phyloP scores from a whole-genome alignment of 202 grass and related monocot species.

The Saccharum hybrid region DNA sequence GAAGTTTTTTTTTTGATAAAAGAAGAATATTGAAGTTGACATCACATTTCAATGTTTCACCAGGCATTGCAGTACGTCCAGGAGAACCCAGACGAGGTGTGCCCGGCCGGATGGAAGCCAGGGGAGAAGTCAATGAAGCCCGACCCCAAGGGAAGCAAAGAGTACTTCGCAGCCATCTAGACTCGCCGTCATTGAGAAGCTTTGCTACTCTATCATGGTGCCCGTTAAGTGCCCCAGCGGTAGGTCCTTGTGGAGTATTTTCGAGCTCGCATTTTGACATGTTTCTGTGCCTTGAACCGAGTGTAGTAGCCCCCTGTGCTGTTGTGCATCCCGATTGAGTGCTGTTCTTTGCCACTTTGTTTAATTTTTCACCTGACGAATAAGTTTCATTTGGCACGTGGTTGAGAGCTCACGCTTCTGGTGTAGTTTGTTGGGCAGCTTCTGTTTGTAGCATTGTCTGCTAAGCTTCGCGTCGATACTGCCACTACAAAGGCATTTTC shows the following conservation, averaged over 20 bases:
- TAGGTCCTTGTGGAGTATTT: conserved; percentile 31
- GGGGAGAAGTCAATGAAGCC: too few species aligned
- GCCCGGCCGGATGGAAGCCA: too few species aligned
- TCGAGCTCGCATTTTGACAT: conserved; percentile 20
- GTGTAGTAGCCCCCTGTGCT: conserved; percentile 9
- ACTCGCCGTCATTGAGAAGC: too few species aligned
- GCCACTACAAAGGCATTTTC: neutral
- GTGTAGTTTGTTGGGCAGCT: neutral
- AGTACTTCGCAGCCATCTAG: too few species aligned
- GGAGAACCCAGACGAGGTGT: neutral
- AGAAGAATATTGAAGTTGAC: neutral
- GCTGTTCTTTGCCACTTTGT: neutral
- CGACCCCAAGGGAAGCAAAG: neutral
- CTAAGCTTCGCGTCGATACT: neutral
- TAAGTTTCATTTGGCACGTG: conserved; percentile 15
- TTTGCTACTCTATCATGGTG: conserved; percentile 17
- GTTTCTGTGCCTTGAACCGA: conserved; percentile 12
- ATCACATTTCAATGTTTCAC: too few species aligned
- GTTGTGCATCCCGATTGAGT: conserved; percentile 37
- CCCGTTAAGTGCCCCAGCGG: neutral
- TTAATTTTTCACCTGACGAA: neutral
- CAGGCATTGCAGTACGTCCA: neutral
- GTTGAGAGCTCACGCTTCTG: neutral
- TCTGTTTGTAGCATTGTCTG: neutral
- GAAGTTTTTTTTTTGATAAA: too few species aligned